These are phyloP conservation scores for Halocafeteria seosinensis DNA, from an alignment of 108 stramenopile genomes.

Conservation along the genomic window DNA sequence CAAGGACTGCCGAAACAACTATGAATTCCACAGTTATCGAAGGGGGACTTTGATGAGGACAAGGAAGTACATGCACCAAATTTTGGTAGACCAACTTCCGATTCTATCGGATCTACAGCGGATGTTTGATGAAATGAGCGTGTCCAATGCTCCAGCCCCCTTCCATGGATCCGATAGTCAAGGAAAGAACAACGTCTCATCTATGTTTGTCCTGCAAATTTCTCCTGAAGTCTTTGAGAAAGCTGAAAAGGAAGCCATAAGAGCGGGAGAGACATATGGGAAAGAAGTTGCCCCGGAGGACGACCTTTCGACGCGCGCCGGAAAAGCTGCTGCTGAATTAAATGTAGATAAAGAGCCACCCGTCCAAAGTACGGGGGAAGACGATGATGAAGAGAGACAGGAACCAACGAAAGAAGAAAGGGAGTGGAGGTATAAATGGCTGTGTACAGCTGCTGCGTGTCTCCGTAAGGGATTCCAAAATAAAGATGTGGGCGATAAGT, in stretches of 20 bases:
- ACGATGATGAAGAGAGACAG: no score
- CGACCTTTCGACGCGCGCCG: no score
- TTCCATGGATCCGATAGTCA: neutral
- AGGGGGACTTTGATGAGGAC: slow-evolving; percentile 47
- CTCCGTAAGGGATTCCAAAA: neutral
- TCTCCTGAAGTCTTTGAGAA: neutral
- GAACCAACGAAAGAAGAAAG: neutral
- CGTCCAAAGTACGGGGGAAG: neutral
- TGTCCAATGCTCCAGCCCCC: slow-evolving; percentile 42
- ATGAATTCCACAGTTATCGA: slow-evolving; percentile 51
- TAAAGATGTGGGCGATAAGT: neutral
- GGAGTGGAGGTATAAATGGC: neutral
- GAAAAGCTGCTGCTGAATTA: no score
- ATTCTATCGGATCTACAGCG: slow-evolving; percentile 51
- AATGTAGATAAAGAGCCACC: neutral
- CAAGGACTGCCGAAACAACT: slow-evolving; percentile 40
- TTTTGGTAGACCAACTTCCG: slow-evolving; percentile 57
- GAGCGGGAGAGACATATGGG: neutral
- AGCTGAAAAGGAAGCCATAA: neutral
- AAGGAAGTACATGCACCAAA: slow-evolving; percentile 47
- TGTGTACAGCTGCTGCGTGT: neutral
- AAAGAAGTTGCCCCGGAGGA: neutral
- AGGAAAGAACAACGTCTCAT: neutral
- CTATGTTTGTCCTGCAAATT: neutral
- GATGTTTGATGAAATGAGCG: slow-evolving; percentile 57